Evolutionary conservation across 371 early-diverging fungal genomes (phyloP).

Genomic region (Mucor irregularis): DNA sequence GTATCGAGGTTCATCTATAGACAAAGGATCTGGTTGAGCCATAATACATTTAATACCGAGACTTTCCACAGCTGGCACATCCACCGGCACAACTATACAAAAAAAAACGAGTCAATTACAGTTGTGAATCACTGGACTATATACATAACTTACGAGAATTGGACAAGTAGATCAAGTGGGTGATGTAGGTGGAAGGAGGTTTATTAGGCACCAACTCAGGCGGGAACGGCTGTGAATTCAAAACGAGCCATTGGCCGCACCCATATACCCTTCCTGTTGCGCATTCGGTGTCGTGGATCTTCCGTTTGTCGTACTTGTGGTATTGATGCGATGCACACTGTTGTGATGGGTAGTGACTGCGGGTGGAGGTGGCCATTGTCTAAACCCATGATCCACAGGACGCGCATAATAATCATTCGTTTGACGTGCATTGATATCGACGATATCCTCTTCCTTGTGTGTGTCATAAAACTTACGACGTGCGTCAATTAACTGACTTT

Average conservation of each 20-base stretch:
- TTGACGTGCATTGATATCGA: not conserved
- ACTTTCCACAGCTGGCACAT: constrained; percentile 54
- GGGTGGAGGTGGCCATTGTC: constrained; percentile 39
- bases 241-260: constrained; percentile 7
- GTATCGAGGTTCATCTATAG: constrained; percentile 22
- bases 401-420: constrained; percentile 17
- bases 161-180: constrained; percentile 67
- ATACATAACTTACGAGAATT: constrained; percentile 43
- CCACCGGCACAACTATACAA: constrained; percentile 43
- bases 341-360: too few species aligned
- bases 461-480: constrained; percentile 42
- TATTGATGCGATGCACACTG: too few species aligned
- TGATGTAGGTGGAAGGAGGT: constrained; percentile 64
- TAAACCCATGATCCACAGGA: constrained; percentile 33
- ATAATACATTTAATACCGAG: constrained; percentile 63
- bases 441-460: constrained; percentile 17
- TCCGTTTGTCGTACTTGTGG: constrained; percentile 1
- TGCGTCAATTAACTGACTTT: constrained; percentile 49
- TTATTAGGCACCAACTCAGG: constrained; percentile 39
- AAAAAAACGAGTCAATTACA: not conserved
- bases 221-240: constrained; percentile 31
- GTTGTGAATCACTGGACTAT: too few species aligned
- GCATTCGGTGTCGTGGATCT: constrained; percentile 1
- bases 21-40: constrained; percentile 22
- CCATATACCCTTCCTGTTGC: constrained; percentile 23